phyloP scores from a whole-genome alignment of 306 rosid genomes.

The Acacia crassicarpa region DNA sequence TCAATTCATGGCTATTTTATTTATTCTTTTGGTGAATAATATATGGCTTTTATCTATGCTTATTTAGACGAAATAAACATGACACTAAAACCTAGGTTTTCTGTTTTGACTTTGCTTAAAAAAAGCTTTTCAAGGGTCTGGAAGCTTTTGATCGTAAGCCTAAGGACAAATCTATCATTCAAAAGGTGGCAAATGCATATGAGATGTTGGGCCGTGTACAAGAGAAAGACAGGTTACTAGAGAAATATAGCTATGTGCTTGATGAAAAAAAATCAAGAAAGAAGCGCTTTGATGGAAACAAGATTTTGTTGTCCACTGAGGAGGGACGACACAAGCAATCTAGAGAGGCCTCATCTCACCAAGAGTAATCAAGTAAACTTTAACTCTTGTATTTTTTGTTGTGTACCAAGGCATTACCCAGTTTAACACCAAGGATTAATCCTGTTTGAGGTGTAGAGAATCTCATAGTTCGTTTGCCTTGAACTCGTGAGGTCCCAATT shows the following conservation, averaged over 20 bases:
- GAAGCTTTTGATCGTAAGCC: slow-evolving; percentile 93
- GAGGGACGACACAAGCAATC: slow-evolving; percentile 31
- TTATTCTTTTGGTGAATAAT: background rate
- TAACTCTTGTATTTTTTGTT: background rate
- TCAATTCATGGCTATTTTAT: background rate
- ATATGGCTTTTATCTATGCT: background rate
- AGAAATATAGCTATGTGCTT: slow-evolving; percentile 66
- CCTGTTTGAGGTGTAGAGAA: background rate
- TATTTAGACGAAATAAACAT: background rate
- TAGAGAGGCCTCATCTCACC: slow-evolving; percentile 22
- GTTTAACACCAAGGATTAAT: background rate
- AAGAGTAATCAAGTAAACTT: slow-evolving; percentile 31
- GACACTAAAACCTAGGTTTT: slow-evolving; percentile 27
- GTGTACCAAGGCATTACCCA: background rate
- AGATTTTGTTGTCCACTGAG: slow-evolving; percentile 1
- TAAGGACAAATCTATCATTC: slow-evolving; percentile 68
- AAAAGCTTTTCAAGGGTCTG: slow-evolving; percentile 81
- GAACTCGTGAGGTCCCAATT: no score
- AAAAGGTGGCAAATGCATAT: slow-evolving; percentile 78
- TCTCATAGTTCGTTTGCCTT: background rate
- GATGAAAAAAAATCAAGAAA: slow-evolving; percentile 34
- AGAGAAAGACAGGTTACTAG: slow-evolving; percentile 69
- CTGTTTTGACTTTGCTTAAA: slow-evolving; percentile 23
- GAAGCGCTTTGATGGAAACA: slow-evolving; percentile 33
- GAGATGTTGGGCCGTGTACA: slow-evolving; percentile 66